phyloP scores from a whole-genome alignment of 2,329 filamentous ascomycete species.

The Pseudopithomyces maydicus region DNA sequence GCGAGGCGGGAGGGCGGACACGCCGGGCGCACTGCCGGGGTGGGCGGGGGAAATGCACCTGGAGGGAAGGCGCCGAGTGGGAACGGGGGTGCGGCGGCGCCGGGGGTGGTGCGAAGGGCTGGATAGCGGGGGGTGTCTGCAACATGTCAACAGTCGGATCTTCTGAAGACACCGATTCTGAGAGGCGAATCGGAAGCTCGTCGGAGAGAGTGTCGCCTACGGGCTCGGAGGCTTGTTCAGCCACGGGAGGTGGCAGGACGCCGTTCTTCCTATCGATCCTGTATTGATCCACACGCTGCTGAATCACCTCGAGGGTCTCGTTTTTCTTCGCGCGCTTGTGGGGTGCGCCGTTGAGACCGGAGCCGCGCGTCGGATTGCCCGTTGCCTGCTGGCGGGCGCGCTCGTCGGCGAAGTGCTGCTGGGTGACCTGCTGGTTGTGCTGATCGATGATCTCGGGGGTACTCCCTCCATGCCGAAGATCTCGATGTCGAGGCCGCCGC shows the following conservation, averaged over 20 bases:
- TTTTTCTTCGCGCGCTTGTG: conserved; percentile 71
- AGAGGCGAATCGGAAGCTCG: neutral
- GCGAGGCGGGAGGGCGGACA: conserved; percentile 34
- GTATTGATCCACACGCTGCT: conserved; percentile 71
- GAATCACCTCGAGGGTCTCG: conserved; percentile 75
- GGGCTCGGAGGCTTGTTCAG: conserved; percentile 56
- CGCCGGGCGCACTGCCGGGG: conserved; percentile 40
- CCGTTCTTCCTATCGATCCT: conserved; percentile 48
- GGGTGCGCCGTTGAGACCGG: conserved; percentile 34
- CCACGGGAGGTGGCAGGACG: conserved; percentile 41
- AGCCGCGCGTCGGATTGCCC: conserved; percentile 74
- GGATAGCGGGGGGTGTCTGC: conserved; percentile 28
- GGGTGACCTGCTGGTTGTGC: conserved; percentile 84
- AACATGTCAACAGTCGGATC: conserved; percentile 11
- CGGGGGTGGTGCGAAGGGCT: conserved; percentile 21
- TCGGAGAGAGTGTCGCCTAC: conserved; percentile 24
- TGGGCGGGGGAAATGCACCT: conserved; percentile 17
- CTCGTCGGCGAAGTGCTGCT: conserved; percentile 84
- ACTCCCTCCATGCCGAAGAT: conserved; percentile 99
- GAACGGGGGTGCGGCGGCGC: conserved; percentile 29
- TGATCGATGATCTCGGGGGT: conserved; percentile 79
- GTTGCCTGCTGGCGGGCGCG: conserved; percentile 80
- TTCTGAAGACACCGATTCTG: neutral
- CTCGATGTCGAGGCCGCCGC: conserved; percentile 85
- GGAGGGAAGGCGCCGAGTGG: conserved; percentile 27